Base-by-base conservation (phyloP, 1,139 yeast species). In the Taphrina flavorubra region DNA sequence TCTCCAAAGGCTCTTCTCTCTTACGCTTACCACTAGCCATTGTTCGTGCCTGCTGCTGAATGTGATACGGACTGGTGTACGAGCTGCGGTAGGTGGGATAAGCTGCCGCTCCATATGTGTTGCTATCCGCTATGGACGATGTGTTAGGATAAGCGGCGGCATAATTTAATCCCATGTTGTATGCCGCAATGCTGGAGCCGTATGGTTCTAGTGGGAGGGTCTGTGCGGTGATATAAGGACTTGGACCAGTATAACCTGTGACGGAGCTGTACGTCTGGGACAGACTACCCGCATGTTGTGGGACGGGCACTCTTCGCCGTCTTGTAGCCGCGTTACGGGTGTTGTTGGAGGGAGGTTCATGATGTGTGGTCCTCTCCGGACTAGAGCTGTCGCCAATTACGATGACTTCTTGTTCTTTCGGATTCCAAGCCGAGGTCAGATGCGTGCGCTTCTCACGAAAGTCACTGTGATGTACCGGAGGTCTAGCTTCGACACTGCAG, bases 341-440 rank as follows among this genome's bases (percentile, higher is more conserved):
- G 42, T 58, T 58, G 40, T 58, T 44, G 3, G 62, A 20, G 34
- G 62, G 62, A 7, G 51, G 53, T n/a, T 58, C 62, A 40, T 58
- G 37, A 13, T 58, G 42, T 31, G 14, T 14, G 20, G 13, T 31
- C 39, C 51, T 25, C 34, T 55, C 58, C 10, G 70, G 65, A 42
- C 60, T 42, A 10, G 70, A 46, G 13, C 68, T 56, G 62, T 76
- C 77, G 47, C 76, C 77, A 20, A 78, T 77, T 47, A 77, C 78
- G 71, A 78, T 78, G 56, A 78, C 75, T 68, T 78, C 79, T 42
- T 72, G 71, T 16, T 46, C 37, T 20, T 53, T n/a, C 31, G 67
- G 67, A n/a, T 63, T 63, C 60, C 61, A 63, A 2, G 46, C 56
- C 53, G 31, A 36, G 11, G 42, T 4, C 16, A 34, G 42, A 16